Percentiles rank a stretch among this genome's conserved stretches.
phyloP scores from a whole-genome alignment of 176 grass and related monocot genomes.

The Zizania latifolia region DNA sequence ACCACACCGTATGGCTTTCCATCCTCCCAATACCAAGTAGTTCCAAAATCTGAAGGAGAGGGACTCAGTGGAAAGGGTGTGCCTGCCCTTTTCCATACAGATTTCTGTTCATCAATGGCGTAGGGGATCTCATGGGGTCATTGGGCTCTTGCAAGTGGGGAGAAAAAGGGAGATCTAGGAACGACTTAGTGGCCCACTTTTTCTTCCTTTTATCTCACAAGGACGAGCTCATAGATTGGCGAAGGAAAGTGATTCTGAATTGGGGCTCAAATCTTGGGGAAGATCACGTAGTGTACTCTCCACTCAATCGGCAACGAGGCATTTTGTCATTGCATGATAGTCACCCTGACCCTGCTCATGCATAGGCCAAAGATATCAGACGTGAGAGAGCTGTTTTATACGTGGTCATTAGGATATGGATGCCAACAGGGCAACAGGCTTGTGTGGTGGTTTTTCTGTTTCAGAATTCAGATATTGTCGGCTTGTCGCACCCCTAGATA shows the following conservation, averaged over 20 bases:
- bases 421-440: not conserved
- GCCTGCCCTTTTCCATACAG: slow-evolving; percentile 52
- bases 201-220: slow-evolving; percentile 17
- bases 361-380: slow-evolving; percentile 13
- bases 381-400: not conserved
- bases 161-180: slow-evolving; percentile 37
- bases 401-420: slow-evolving; percentile 10
- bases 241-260: slow-evolving; percentile 35
- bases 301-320: slow-evolving; percentile 24
- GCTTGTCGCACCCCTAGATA: not conserved
- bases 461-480: not conserved
- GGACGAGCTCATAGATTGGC: slow-evolving; percentile 32
- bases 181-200: slow-evolving; percentile 39
- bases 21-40: slow-evolving; percentile 47
- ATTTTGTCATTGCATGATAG: slow-evolving; percentile 38
- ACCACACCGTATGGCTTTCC: slow-evolving; percentile 28
- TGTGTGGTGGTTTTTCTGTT: not conserved
- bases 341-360: slow-evolving; percentile 8
- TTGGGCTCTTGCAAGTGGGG: slow-evolving; percentile 38
- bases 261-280: slow-evolving; percentile 42
- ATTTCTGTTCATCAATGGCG: slow-evolving; percentile 43
- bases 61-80: slow-evolving; percentile 41
- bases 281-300: slow-evolving; percentile 54
- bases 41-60: slow-evolving; percentile 44
- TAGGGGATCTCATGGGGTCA: slow-evolving; percentile 43